phyloP scores from a whole-genome alignment of 768 basidiomycete genomes.

The Mycena rosella region DNA sequence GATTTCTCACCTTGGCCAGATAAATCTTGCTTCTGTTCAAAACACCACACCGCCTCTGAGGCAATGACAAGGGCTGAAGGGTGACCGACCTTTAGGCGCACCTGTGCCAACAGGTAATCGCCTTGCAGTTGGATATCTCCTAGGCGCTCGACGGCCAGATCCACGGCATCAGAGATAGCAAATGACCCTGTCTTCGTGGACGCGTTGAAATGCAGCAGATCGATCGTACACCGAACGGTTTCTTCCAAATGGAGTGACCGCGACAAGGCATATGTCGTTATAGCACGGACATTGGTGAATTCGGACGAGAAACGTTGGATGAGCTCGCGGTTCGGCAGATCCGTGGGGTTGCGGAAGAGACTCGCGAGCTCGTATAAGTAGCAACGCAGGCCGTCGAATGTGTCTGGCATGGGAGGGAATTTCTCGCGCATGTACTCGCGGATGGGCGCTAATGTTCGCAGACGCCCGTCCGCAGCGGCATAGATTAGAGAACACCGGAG shows the following conservation, averaged over 20 bases:
- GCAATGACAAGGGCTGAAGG: neutral
- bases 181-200: constrained; percentile 7
- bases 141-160: neutral
- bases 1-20: constrained; percentile 15
- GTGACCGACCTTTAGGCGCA: neutral
- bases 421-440: constrained; percentile 12
- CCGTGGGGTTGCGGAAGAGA: constrained; percentile 21
- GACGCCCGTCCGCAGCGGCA: neutral
- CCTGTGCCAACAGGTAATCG: constrained; percentile 20
- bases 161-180: constrained; percentile 1
- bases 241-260: neutral
- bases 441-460: constrained; percentile 15
- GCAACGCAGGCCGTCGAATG: constrained; percentile 1
- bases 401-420: neutral
- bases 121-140: constrained; percentile 5
- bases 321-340: constrained; percentile 25
- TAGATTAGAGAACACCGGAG: constrained; percentile 20
- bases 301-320: constrained; percentile 12
- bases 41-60: constrained; percentile 5
- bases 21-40: constrained; percentile 6
- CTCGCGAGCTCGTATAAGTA: constrained; percentile 21
- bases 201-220: constrained; percentile 23
- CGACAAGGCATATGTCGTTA: constrained; percentile 11
- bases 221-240: constrained; percentile 20
- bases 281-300: constrained; percentile 17